Evolutionary conservation across 2,329 filamentous ascomycete genomes (phyloP).

Genomic region (Chrysoporthe cubensis): DNA sequence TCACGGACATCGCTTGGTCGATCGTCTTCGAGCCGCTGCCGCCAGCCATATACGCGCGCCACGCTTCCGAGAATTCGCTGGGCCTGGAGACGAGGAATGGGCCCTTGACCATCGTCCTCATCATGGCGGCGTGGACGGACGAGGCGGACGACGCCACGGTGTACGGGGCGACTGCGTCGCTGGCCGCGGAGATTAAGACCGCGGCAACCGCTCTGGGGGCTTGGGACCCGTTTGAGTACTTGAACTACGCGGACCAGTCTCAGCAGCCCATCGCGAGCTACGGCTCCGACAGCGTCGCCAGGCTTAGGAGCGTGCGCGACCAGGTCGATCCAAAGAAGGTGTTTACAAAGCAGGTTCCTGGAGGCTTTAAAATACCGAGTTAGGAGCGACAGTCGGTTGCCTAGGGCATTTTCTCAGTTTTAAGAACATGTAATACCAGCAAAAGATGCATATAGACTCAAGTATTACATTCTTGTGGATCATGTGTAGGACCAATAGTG

Average conservation of each 20-base stretch:
- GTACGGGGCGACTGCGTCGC: slow-evolving; percentile 8
- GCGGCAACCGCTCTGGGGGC: slow-evolving; percentile 28
- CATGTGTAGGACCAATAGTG: too few relatives aligned
- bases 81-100: background rate
- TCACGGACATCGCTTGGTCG: slow-evolving; percentile 26
- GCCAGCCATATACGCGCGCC: slow-evolving; percentile 28
- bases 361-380: background rate
- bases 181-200: slow-evolving; percentile 1
- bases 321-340: slow-evolving; percentile 3
- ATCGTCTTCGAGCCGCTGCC: slow-evolving; percentile 30
- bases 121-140: slow-evolving; percentile 10
- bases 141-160: background rate
- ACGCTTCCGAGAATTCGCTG: slow-evolving; percentile 16
- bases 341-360: slow-evolving; percentile 7
- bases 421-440: background rate
- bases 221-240: slow-evolving; percentile 31
- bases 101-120: slow-evolving; percentile 3
- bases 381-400: background rate
- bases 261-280: slow-evolving; percentile 33
- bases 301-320: slow-evolving; percentile 22
- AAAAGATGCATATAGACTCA: background rate
- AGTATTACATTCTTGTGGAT: too few relatives aligned
- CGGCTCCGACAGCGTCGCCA: slow-evolving; percentile 28
- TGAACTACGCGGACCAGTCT: slow-evolving; percentile 33
- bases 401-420: background rate